These are phyloP conservation scores for maize (Zea mays) DNA, from an alignment of 176 grass and related monocot species.

Conservation along the genomic window Zm-B73-REFERENCE-NAM-5.0 NC_050097.1:198116001-198116500, in stretches of 20 bases:
- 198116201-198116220: conserved; percentile 9
- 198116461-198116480: conserved; percentile 14
- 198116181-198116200: too few relatives aligned
- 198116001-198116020: too few relatives aligned
- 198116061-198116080: too few relatives aligned
- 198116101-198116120: too few relatives aligned
- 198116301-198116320: conserved; percentile 61
- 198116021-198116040: too few relatives aligned
- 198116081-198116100: too few relatives aligned
- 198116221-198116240: conserved; percentile 34
- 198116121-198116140: too few relatives aligned
- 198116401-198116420: conserved; percentile 62
- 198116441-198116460: conserved; percentile 30
- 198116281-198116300: conserved; percentile 55
- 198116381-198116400: conserved; percentile 31
- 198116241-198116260: conserved; percentile 56
- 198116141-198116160: too few relatives aligned
- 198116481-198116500: conserved; percentile 46
- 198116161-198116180: too few relatives aligned
- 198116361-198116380: conserved; percentile 36
- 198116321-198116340: conserved; percentile 30
- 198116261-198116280: conserved; percentile 47
- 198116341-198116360: conserved; percentile 25
- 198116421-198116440: conserved; percentile 60
- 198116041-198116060: too few relatives aligned